Base-by-base conservation (phyloP, 495 filamentous ascomycete species). In the Amorphotheca resinae region DNA sequence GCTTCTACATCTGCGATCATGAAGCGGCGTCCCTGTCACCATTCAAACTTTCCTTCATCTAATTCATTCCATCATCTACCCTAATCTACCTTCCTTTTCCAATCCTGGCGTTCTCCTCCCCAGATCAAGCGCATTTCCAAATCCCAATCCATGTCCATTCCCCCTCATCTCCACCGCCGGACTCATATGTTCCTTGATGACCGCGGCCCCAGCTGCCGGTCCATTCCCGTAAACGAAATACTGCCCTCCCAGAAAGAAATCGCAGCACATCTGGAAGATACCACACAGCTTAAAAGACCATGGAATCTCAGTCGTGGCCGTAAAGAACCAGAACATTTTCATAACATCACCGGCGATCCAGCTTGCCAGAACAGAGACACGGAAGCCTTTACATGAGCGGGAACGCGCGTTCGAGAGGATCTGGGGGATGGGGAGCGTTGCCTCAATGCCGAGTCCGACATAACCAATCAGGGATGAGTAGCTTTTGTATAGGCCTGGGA, bases 241-340 rank as follows among this genome's bases (percentile, higher is more conserved):
- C 58, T 98, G 93, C 16, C 84, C 53, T 11, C 87, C 91, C 44
- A 96, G 66, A 44, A 84, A 82, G 21, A 68, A 55, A 64, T 98
- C 91, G 58, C 93, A 93, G 5, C 68, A 58, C 49, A 84, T 86
- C 66, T 98, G 91, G 62, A 96, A 91, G 26, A 93, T 73, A 45
- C 84, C 91, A 54, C 91, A 95, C 36, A 88, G 48, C 62, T 93
- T 93, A 67, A 98, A 98, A 1, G 86, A 77, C 71, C 74, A 75
- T 0, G 88, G 85, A 34, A 98, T 85, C 39, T 79, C 74, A 9
- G 69, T 67, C 21, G 67, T 66, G 9, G 82, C 79, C 25, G 70
- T 76, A 59, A 86, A 87, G 64, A 96, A 95, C 67, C 84, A 98
- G 34, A 80, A 80, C 76, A 94, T 83, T 69, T 98, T 98, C 82